phyloP scores from a whole-genome alignment of 1,284 basidiomycete genomes.

The Trametes pubescens region DNA sequence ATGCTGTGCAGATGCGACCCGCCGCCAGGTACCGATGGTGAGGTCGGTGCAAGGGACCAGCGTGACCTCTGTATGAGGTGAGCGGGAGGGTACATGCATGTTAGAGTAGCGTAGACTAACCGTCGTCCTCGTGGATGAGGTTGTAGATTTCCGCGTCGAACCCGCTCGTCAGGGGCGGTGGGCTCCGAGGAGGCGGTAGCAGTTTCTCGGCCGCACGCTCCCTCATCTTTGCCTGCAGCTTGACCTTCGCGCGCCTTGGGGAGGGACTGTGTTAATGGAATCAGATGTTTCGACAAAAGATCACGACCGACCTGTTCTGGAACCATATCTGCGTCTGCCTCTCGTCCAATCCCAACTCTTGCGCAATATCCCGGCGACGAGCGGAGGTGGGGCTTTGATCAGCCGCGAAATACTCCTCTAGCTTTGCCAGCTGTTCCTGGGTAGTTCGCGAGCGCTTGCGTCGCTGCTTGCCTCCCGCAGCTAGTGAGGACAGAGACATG shows the following conservation, averaged over 20 bases:
- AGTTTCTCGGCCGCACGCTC: slow-evolving; percentile 43
- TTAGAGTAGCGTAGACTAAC: slow-evolving; percentile 48
- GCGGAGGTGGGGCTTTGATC: slow-evolving; percentile 77
- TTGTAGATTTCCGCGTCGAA: slow-evolving; percentile 66
- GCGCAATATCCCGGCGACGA: slow-evolving; percentile 75
- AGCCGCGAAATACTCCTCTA: slow-evolving; percentile 72
- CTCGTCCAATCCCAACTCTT: slow-evolving; percentile 81
- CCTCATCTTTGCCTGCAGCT: slow-evolving; percentile 68
- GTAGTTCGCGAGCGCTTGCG: slow-evolving; percentile 81
- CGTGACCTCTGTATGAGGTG: slow-evolving; percentile 60
- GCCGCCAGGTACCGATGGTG: slow-evolving; percentile 78
- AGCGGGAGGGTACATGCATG: slow-evolving; percentile 1
- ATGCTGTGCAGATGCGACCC: slow-evolving; percentile 66
- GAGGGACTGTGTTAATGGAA: background rate
- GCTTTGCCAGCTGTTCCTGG: slow-evolving; percentile 74
- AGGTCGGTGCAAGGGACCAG: slow-evolving; percentile 80
- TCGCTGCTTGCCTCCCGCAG: slow-evolving; percentile 57
- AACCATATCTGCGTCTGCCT: slow-evolving; percentile 90
- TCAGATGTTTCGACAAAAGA: slow-evolving; percentile 12
- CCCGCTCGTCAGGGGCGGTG: slow-evolving; percentile 59
- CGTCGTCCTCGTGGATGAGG: slow-evolving; percentile 75
- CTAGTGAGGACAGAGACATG: slow-evolving; percentile 29
- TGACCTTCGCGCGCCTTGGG: slow-evolving; percentile 79
- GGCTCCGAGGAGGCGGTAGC: slow-evolving; percentile 54
- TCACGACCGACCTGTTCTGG: slow-evolving; percentile 71